Evolutionary conservation across 495 filamentous ascomycete genomes (phyloP).

Genomic region (Bombardia bombarda): DNA sequence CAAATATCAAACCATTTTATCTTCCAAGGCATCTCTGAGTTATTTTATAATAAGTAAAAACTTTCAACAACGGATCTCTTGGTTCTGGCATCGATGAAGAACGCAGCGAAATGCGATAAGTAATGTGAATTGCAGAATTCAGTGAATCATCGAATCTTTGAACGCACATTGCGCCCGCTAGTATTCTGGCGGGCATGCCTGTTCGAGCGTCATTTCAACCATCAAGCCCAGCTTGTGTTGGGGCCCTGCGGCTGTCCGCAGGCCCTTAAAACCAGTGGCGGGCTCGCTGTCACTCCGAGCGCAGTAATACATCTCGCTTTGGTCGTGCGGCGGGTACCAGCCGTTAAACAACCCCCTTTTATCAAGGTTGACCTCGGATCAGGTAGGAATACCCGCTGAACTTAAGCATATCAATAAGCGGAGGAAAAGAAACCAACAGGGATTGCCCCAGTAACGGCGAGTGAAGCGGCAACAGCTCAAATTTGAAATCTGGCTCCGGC

Average conservation of each 20-base stretch:
- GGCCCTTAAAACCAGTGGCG: slow-evolving; percentile 16
- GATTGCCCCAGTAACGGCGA: slow-evolving; percentile 44
- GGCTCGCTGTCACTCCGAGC: slow-evolving; percentile 31
- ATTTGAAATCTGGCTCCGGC: neutral
- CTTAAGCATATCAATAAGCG: slow-evolving; percentile 73
- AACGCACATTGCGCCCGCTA: slow-evolving; percentile 58
- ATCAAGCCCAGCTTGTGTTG: slow-evolving; percentile 45
- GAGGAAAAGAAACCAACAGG: slow-evolving; percentile 68
- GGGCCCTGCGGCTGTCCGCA: slow-evolving; percentile 27
- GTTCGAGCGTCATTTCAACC: slow-evolving; percentile 55
- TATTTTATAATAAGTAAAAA: slow-evolving; percentile 43
- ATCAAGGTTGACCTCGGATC: slow-evolving; percentile 53
- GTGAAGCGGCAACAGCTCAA: neutral
- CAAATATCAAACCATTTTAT: slow-evolving; percentile 15
- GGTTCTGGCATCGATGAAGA: slow-evolving; percentile 67
- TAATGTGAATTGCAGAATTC: slow-evolving; percentile 69
- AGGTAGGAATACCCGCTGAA: slow-evolving; percentile 64
- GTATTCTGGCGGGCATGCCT: slow-evolving; percentile 59
- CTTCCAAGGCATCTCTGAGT: slow-evolving; percentile 27
- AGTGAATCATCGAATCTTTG: slow-evolving; percentile 66
- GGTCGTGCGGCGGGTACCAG: slow-evolving; percentile 1
- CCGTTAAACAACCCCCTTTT: slow-evolving; percentile 16
- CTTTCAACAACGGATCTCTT: slow-evolving; percentile 69
- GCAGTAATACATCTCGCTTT: slow-evolving; percentile 33
- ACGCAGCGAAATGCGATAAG: slow-evolving; percentile 66